Percentiles rank a stretch among this genome's conserved stretches.
Evolutionary conservation across 2,329 filamentous ascomycete genomes (phyloP).

Genomic region (Plenodomus tracheiphilus): DNA sequence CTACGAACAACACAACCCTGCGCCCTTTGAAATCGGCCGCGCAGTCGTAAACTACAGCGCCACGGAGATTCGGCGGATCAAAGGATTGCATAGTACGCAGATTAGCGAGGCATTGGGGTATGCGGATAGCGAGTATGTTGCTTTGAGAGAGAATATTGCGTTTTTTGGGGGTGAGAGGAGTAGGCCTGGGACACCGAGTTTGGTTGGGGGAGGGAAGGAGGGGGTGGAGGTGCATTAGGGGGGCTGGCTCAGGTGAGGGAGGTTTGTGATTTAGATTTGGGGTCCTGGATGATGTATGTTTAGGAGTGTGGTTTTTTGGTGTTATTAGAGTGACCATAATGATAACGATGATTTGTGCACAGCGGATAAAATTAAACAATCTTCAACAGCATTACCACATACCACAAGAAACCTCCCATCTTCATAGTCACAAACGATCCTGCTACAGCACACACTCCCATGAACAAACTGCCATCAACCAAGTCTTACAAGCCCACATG

Average conservation of each 20-base stretch:
- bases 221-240: constrained; percentile 7
- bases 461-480: too few relatives aligned
- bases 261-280: background rate
- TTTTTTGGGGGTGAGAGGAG: constrained; percentile 58
- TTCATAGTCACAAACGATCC: too few relatives aligned
- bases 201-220: constrained; percentile 12
- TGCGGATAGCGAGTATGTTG: constrained; percentile 92
- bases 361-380: too few relatives aligned
- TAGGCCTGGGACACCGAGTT: constrained; percentile 43
- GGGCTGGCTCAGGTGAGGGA: background rate
- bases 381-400: too few relatives aligned
- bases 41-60: constrained; percentile 94
- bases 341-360: too few relatives aligned
- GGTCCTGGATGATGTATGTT: too few relatives aligned
- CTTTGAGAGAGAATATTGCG: constrained; percentile 83
- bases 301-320: too few relatives aligned
- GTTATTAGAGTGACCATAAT: too few relatives aligned
- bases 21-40: constrained; percentile 74
- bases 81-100: constrained; percentile 79
- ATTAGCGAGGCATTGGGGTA: constrained; percentile 83
- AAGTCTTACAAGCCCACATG: too few relatives aligned
- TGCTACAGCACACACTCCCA: too few relatives aligned
- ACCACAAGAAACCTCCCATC: too few relatives aligned
- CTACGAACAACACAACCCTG: constrained; percentile 40
- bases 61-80: constrained; percentile 79